Evolutionary conservation across 495 filamentous ascomycete species (phyloP).

Genomic region (Penicillium malachiteum): DNA sequence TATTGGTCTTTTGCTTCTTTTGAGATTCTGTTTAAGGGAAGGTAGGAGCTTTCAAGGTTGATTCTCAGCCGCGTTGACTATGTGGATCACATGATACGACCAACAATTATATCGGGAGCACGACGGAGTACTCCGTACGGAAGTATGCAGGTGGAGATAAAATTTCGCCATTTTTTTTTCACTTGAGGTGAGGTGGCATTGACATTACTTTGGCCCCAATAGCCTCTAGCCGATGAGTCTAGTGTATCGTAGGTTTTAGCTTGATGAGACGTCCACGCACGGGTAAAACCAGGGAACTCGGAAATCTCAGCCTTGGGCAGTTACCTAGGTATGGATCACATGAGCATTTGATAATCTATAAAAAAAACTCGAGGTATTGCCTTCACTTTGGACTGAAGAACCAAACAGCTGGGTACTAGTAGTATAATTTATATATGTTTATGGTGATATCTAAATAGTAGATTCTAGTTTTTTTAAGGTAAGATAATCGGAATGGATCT

Average conservation of each 20-base stretch:
- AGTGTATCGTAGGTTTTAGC: constrained; percentile 7
- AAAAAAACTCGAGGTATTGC: not conserved
- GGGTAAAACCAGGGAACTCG: not conserved
- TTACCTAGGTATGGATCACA: not conserved
- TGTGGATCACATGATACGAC: constrained; percentile 1
- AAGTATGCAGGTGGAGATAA: not conserved
- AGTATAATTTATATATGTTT: no score
- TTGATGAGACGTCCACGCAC: constrained; percentile 8
- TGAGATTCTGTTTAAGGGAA: not conserved
- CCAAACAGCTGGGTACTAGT: no score
- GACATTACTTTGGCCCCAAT: not conserved
- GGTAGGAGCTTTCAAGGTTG: no score
- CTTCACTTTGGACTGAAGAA: no score
- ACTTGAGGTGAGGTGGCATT: not conserved
- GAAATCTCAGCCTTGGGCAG: not conserved
- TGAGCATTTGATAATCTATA: not conserved
- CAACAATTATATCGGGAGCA: not conserved
- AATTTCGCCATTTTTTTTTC: not conserved
- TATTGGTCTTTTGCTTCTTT: not conserved
- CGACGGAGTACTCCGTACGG: no score
- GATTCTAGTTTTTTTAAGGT: no score
- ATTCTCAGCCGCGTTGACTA: not conserved
- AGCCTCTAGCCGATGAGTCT: constrained; percentile 1
- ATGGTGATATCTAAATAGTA: no score
- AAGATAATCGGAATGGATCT: not conserved